phyloP scores from a whole-genome alignment of 306 rosid genomes.

The Castanea sativa region DNA sequence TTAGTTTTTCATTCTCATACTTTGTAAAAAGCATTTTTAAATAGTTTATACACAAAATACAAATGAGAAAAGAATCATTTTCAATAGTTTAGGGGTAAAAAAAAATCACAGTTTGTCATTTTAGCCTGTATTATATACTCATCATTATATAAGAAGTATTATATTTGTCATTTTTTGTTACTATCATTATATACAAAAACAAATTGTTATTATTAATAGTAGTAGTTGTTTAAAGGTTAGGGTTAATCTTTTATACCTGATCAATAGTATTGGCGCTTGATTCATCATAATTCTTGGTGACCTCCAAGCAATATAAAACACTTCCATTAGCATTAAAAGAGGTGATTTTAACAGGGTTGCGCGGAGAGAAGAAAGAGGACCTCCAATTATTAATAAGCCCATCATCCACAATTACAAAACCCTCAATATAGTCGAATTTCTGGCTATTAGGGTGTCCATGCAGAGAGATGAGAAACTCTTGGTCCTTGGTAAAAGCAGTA shows the following conservation, averaged over 20 bases:
- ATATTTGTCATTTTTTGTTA: too few relatives aligned
- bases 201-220: not conserved
- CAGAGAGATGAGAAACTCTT: constrained; percentile 80
- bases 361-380: constrained; percentile 83
- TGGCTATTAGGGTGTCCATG: constrained; percentile 49
- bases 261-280: constrained; percentile 46
- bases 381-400: constrained; percentile 94
- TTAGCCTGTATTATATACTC: too few relatives aligned
- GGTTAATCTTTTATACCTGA: constrained; percentile 44
- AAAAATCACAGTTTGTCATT: too few relatives aligned
- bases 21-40: too few relatives aligned
- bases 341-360: constrained; percentile 73
- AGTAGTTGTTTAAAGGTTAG: not conserved
- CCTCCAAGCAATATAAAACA: constrained; percentile 90
- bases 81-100: too few relatives aligned
- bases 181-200: too few relatives aligned
- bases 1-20: too few relatives aligned
- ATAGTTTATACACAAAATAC: too few relatives aligned
- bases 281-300: constrained; percentile 74
- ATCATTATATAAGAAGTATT: too few relatives aligned
- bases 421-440: constrained; percentile 90
- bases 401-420: constrained; percentile 91
- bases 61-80: too few relatives aligned
- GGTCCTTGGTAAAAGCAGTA: constrained; percentile 63
- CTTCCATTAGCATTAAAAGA: constrained; percentile 69